Percentiles rank a stretch among this genome's conserved stretches.
Conservation (phyloP, 2,329 filamentous ascomycete species). For the Massarina eburnea region DNA sequence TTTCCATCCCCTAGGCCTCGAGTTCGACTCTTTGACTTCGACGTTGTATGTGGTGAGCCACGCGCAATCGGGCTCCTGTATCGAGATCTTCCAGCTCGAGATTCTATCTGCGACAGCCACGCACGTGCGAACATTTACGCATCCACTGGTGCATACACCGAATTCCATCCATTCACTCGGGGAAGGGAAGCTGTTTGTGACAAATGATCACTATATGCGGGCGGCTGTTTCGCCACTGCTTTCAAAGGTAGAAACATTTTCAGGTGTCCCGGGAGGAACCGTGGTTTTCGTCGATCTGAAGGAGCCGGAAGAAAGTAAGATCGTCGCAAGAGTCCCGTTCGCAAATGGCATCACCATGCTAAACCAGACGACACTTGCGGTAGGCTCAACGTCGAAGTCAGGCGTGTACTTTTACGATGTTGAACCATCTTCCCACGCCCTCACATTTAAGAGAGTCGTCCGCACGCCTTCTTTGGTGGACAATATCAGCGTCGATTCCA, state of each 20-base stretch:
- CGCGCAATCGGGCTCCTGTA: slow-evolving; percentile 30
- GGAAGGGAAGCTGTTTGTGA: slow-evolving; percentile 38
- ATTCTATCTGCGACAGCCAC: slow-evolving; percentile 23
- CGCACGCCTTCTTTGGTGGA: slow-evolving; percentile 41
- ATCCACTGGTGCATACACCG: slow-evolving; percentile 39
- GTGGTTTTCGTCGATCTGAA: slow-evolving; percentile 40
- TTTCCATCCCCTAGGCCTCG: slow-evolving; percentile 49
- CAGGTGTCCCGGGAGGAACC: slow-evolving; percentile 38
- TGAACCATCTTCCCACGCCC: slow-evolving; percentile 3
- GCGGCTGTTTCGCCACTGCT: slow-evolving; percentile 26
- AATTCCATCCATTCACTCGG: slow-evolving; percentile 44
- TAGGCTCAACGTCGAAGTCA: slow-evolving; percentile 40
- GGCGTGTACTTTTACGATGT: slow-evolving; percentile 40
- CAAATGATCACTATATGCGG: slow-evolving; percentile 47
- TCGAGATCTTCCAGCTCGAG: slow-evolving; percentile 38
- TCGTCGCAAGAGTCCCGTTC: slow-evolving; percentile 41
- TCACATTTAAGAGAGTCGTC: slow-evolving; percentile 15
- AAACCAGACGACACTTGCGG: slow-evolving; percentile 41
- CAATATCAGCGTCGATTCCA: slow-evolving; percentile 43
- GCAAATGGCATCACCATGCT: slow-evolving; percentile 46
- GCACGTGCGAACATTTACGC: slow-evolving; percentile 32
- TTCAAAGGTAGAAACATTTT: slow-evolving; percentile 44
- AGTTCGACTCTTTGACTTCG: slow-evolving; percentile 36
- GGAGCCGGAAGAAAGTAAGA: slow-evolving; percentile 11
- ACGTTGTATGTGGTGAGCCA: slow-evolving; percentile 47